Conservation (phyloP, 441 rosid genomes). For the Gossypium trilobum region DNA sequence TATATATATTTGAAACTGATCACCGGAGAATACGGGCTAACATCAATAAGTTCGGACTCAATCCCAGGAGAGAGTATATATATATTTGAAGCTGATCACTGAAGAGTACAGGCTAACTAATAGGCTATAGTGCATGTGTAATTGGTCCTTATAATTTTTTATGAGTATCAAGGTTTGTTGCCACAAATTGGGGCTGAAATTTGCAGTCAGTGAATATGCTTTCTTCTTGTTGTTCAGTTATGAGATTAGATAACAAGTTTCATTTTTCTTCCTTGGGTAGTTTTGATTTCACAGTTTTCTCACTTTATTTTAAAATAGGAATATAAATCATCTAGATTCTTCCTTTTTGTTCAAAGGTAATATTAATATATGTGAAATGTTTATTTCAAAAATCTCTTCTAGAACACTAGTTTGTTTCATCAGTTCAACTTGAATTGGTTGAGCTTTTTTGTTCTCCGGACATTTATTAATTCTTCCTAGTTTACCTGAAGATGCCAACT, state of each 20-base stretch:
- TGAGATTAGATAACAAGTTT: not conserved
- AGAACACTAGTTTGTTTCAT: not conserved
- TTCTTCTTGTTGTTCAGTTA: not conserved
- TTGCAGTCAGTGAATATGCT: not conserved
- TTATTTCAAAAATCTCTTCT: not conserved
- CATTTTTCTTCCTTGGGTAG: not conserved
- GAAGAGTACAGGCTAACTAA: not conserved
- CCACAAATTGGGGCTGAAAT: constrained; percentile 4
- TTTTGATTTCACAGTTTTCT: not conserved
- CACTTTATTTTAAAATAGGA: not conserved
- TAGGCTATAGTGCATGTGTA: not conserved
- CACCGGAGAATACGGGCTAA: not conserved
- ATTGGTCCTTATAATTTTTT: not conserved
- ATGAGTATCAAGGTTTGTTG: not conserved
- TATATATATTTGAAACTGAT: not conserved
- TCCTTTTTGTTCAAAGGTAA: not conserved
- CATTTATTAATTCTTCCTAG: constrained; percentile 1
- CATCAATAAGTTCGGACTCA: not conserved
- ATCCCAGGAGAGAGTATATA: not conserved
- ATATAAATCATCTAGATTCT: not conserved
- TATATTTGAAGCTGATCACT: not conserved
- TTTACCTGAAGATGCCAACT: constrained; percentile 60
- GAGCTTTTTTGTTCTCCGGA: not conserved
- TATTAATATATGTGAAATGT: not conserved
- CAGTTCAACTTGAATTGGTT: not conserved